Evolutionary conservation across 805 yeast genomes (phyloP), one percentile per base, ranked within the genome.

Genomic region (Nakazawaea ishiwadae): DNA sequence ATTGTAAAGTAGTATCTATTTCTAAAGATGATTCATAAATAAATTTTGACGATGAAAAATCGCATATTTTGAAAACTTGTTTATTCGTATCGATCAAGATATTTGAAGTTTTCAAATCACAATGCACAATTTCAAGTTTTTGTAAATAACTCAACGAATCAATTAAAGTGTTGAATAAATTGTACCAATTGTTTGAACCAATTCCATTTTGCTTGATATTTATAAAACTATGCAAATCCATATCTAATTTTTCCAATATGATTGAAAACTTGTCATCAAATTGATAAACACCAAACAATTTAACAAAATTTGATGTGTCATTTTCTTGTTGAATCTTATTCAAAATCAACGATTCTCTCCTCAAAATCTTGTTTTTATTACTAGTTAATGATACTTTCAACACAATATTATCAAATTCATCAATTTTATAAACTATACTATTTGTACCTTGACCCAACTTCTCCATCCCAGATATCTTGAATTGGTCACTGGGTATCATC

Each of bases 81-180:
- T 43, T 37, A 4, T 24, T 39, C 1, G 35, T n/a, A 31, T 51
- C 51, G 12, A 63, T 55, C 44, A 73, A 51, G 7, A 73, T 51
- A 48, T 73, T 73, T 34, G 67, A 67, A 14, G 75, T 62, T 51
- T 74, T 73, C 45, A 71, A 49, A 48, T 74, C 79, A 48, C 75
- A 64, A 45, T 74, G 78, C 12, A 73, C 66, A 20, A 64, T 47
- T 4, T 56, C 48, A 18, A 62, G 42, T 3, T 51, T 49, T 31
- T 47, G 46, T 18, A 68, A 39, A 1, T 60, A 48, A 1, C 35
- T 20, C 3, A 66, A 46, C 4, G 56, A 54, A 35, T 50, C 44
- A 1, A 62, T 14, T 15, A 67, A 47, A 6, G 55, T 48, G 9
- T 44, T 44, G 3, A 58, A 56, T 4, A 68, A 45, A 20, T 41